Base-by-base conservation (phyloP, 75 land plant genomes). In the Adiantum capillusveneris region DNA sequence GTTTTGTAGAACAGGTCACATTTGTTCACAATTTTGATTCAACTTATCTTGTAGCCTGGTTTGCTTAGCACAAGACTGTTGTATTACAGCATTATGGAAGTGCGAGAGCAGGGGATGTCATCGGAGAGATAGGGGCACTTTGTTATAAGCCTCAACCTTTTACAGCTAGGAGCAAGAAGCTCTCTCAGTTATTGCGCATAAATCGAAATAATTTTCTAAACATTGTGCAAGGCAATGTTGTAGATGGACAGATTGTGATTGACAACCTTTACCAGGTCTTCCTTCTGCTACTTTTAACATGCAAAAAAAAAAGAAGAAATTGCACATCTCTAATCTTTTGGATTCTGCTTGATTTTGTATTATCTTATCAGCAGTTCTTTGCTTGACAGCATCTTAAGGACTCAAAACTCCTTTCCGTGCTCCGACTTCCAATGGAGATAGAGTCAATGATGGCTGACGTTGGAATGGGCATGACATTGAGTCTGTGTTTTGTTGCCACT, bases 141-240 rank as follows among this genome's bases (percentile, higher is more conserved):
- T 69, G 79, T 54, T 68, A 80, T 43, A 74, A 77, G 31, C 87
- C 84, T 36, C 84, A 84, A 57, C 87, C 87, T 41, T 80, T 79
- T 41, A 77, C 76, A 56, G 81, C 77, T 29, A 60, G 87, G 57
- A 79, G 65, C 26, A 73, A 51, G 39, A 72, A 65, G 44, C 78
- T 84, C 16, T 72, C 73, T 18, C 79, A 79, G 54, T 68, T 82
- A 30, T 54, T 86, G 27, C 59, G 83, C 25, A 64, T 86, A 3
- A 70, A 79, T 65, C 81, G 78, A 68, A 63, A 68, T 17, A 73
- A 64, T 42, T 76, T 86, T 37, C 66, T 56, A 37, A 69, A 76
- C 58, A 65, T 76, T 49, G 59, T 82, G 21, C 82, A 79, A 56
- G 55, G 54, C 42, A 28, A 73, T 21, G 30, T 22, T 46, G 70